Evolutionary conservation across 1,139 yeast species (phyloP).

Genomic region (Hyphopichia khmerensis): DNA sequence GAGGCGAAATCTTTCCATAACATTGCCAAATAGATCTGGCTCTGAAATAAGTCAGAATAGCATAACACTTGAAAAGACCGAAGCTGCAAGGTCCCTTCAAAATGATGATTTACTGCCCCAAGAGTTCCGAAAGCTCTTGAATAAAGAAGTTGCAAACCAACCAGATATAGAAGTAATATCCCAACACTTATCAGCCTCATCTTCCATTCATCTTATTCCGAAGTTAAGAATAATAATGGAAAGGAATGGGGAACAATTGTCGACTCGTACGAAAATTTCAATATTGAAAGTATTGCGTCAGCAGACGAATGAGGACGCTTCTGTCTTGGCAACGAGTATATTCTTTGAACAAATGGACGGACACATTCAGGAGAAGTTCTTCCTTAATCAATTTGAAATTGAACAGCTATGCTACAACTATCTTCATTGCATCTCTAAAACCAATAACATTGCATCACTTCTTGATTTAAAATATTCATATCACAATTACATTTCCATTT

Average conservation of each 20-base stretch:
- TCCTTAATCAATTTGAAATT: not conserved
- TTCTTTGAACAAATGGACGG: not conserved
- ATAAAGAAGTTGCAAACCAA: no score
- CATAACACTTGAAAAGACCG: no score
- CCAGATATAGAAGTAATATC: no score
- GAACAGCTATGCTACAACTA: not conserved
- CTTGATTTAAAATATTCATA: slow-evolving; percentile 19
- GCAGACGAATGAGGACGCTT: not conserved
- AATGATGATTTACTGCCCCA: no score
- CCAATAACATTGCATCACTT: slow-evolving; percentile 15
- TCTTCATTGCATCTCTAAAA: not conserved
- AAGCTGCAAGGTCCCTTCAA: no score
- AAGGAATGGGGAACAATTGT: not conserved
- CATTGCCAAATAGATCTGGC: no score
- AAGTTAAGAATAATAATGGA: not conserved
- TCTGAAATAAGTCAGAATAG: no score
- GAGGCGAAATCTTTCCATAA: no score
- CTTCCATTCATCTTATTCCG: not conserved
- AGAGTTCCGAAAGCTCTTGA: no score
- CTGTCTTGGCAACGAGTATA: not conserved
- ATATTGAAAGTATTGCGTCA: not conserved
- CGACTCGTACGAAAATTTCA: not conserved
- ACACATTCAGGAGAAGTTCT: not conserved
- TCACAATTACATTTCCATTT: slow-evolving; percentile 13
- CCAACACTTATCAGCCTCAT: no score